Evolutionary conservation across 371 early-diverging fungal genomes (phyloP).

Genomic region (Parasitella parasitica): DNA sequence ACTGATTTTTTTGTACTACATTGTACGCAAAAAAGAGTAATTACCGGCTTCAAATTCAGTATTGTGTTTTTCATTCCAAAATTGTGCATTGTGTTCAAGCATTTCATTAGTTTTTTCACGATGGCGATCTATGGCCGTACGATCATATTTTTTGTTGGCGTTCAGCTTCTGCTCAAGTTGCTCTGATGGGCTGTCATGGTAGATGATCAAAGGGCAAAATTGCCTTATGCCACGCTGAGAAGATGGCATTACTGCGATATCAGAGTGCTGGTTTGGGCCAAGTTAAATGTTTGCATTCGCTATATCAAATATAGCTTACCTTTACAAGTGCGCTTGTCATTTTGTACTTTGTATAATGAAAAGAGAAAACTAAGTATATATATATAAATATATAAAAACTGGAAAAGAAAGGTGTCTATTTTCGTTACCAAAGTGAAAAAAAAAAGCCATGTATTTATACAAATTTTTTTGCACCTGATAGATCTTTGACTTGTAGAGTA

Average conservation of each 20-base stretch:
- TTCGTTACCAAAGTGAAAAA: neutral
- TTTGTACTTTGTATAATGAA: neutral
- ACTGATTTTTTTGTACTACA: slow-evolving; percentile 18
- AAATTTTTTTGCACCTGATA: slow-evolving; percentile 4
- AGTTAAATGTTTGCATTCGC: too few relatives aligned
- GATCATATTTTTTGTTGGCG: slow-evolving; percentile 15
- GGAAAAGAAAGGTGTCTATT: neutral
- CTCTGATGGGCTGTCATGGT: slow-evolving; percentile 21
- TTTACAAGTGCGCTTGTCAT: slow-evolving; percentile 10
- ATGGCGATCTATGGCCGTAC: slow-evolving; percentile 40
- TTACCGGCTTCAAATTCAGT: slow-evolving; percentile 8
- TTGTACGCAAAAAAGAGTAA: neutral
- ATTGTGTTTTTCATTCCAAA: slow-evolving; percentile 26
- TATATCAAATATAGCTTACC: slow-evolving; percentile 5
- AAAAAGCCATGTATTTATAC: neutral
- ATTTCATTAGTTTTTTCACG: slow-evolving; percentile 37
- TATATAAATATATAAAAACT: neutral
- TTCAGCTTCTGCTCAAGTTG: slow-evolving; percentile 9
- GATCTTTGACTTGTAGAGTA: neutral
- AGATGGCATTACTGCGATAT: neutral
- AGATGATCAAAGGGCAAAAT: slow-evolving; percentile 26
- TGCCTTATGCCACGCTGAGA: slow-evolving; percentile 4
- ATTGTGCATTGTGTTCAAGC: slow-evolving; percentile 42
- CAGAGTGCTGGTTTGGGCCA: neutral
- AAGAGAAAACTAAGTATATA: too few relatives aligned